These are phyloP conservation scores for Hygrocybe punicea DNA, from an alignment of 768 basidiomycete genomes.

Conservation along the genomic window DNA sequence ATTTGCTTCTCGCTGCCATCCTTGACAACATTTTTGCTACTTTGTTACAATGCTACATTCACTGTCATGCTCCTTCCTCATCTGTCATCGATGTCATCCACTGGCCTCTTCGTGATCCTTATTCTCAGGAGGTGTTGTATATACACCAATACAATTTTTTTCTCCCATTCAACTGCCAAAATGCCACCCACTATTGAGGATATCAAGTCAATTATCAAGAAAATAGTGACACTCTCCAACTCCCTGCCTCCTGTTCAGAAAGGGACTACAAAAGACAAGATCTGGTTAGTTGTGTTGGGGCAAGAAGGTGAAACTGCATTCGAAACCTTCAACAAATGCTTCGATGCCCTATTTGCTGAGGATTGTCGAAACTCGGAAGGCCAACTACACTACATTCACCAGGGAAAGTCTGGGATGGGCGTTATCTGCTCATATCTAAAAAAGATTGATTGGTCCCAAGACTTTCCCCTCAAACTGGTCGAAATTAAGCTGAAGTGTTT, in stretches of 20 bases:
- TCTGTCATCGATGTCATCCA: background rate
- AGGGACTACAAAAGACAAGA: constrained; percentile 6
- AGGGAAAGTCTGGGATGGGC: constrained; percentile 6
- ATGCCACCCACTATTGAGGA: background rate
- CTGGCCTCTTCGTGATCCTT: background rate
- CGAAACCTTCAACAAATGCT: constrained; percentile 14
- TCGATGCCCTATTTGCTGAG: constrained; percentile 16
- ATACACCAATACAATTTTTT: background rate
- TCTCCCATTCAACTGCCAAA: background rate
- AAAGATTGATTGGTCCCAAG: constrained; percentile 8
- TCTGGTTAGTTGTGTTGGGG: constrained; percentile 7
- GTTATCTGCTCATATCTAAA: constrained; percentile 10
- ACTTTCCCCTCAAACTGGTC: constrained; percentile 7
- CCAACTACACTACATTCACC: constrained; percentile 8
- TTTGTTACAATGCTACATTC: no score
- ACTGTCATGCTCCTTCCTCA: background rate
- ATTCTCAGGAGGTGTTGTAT: background rate
- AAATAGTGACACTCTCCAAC: background rate
- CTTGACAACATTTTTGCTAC: background rate
- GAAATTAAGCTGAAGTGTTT: constrained; percentile 6
- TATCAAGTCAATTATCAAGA: background rate
- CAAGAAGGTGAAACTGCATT: constrained; percentile 5
- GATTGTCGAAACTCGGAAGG: constrained; percentile 12
- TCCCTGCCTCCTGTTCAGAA: constrained; percentile 9
- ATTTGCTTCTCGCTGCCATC: background rate